Evolutionary conservation across 1,284 basidiomycete genomes (phyloP).

Genomic region (Meira miltonrushii): DNA sequence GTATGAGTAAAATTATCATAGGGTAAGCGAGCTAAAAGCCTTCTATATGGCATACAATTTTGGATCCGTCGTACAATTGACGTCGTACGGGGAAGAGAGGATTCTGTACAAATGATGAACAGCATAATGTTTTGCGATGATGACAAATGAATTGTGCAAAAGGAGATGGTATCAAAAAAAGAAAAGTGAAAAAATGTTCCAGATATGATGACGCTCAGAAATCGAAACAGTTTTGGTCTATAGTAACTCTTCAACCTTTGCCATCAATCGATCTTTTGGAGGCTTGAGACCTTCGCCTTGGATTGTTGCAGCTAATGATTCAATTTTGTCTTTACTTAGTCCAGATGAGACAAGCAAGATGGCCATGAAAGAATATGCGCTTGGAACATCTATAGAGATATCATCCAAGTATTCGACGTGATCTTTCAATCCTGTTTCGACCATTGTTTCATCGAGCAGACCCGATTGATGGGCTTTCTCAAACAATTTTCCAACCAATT

Average conservation of each 20-base stretch:
- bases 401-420: slow-evolving; percentile 76
- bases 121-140: not conserved
- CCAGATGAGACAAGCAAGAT: slow-evolving; percentile 42
- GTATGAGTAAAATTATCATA: no score
- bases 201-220: not conserved
- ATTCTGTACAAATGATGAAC: not conserved
- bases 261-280: slow-evolving; percentile 48
- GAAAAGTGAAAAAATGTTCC: not conserved
- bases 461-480: slow-evolving; percentile 28
- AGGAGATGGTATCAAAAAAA: not conserved
- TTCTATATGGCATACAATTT: no score
- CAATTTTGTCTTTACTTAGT: slow-evolving; percentile 40
- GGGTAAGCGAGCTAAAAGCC: no score
- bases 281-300: slow-evolving; percentile 47
- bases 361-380: slow-evolving; percentile 72
- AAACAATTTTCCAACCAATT: slow-evolving; percentile 54
- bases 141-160: not conserved
- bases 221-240: not conserved
- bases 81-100: not conserved
- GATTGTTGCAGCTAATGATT: slow-evolving; percentile 42
- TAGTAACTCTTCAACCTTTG: slow-evolving; percentile 35
- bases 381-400: slow-evolving; percentile 79
- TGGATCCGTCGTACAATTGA: no score
- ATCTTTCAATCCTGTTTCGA: slow-evolving; percentile 63
- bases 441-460: slow-evolving; percentile 55